Evolutionary conservation across 2,329 filamentous ascomycete species (phyloP), one percentile per base, ranked within the genome.

Genomic region (Cyclaneusma minus): DNA sequence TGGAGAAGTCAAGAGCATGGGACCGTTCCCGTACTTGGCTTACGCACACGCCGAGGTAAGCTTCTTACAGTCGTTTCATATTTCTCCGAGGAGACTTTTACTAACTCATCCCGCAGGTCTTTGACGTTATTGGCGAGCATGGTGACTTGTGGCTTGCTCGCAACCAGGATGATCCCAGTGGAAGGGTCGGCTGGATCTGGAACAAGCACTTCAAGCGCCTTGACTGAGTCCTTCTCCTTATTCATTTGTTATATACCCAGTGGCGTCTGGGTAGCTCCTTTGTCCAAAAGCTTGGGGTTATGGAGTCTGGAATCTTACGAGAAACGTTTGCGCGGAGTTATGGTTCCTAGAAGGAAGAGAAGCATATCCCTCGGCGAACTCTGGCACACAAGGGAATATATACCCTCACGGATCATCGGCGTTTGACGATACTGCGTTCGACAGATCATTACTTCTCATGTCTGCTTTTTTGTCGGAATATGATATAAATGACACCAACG

Each of bases 81-180:
- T 6, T 6, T 25, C 13, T 5, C 7, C 6, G 22, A 13, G n/a
- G 13, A 23, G 13, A 26, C 25, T 31, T 26, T 33, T 31, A 12
- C 27, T 37, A 25, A 35, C n/a, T 10, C 13, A 13, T 5, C 21
- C 12, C 13, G 11, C 36, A 77, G 68, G 81, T 87, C 35, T 87
- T 87, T 44, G 80, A 87, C 54, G 78, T 98, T 28, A 83, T 98
- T 45, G 89, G 78, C 16, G 85, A 94, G 52, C 94, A 94, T 50
- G 89, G 89, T 36, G 89, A 98, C 58, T 65, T 95, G 25, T 98
- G 89, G 89, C 70, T 98, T 30, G 89, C 89, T 28, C 83, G 83
- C 51, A 98, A 98, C 48, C 89, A 98, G 54, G 89, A 98, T 45
- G 89, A 98, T 50, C 58, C 71, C 2, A 63, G 60, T 7, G 68